Evolutionary conservation across 768 basidiomycete species (phyloP), one percentile per base, ranked within the genome.

Genomic region (Suillus variegatus): DNA sequence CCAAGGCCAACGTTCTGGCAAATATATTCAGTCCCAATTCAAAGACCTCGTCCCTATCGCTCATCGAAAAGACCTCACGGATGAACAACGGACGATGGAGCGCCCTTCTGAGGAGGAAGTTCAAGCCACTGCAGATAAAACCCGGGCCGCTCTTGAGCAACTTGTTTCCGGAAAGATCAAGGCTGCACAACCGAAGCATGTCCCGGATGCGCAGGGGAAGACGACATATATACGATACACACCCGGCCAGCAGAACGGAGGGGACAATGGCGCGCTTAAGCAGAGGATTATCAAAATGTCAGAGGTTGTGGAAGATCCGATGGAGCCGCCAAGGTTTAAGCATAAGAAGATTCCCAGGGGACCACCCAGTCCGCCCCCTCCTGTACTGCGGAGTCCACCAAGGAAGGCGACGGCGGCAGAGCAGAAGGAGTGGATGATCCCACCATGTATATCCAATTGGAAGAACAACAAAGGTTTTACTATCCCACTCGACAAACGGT

Each of bases 401-500:
- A 85, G 97, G 63, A 96, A 97, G 73, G 96, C 95, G 4, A 97
- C 97, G 0, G 92, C 93, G 9, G 93, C 94, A 63, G 97, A 99
- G 75, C 97, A 98, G 80, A 99, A 99, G 80, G 97, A 99, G 73
- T 99, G 97, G 97, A 97, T 98, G 95, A 98, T 99, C 64, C 97
- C 97, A 20, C 97, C 97, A 20, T 99, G 97, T 77, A 98, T 99
- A 66, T 97, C 94, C 35, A 99, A 99, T 79, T 99, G 97, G 97
- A 99, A 99, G 82, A 99, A 99, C 83, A 98, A 99, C 88, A 99
- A 99, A 80, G 97, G 97, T 85, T 99, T 96, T 77, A 99, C 97
- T 2, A 98, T 99, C 72, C 97, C 97, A 44, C 84, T 99, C 41
- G 97, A 99, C 75, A 99, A 99, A 81, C 93, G 97, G 68, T 82